Conservation (phyloP, 2,329 filamentous ascomycete genomes). For the Dryadomyces quercivorus region DNA sequence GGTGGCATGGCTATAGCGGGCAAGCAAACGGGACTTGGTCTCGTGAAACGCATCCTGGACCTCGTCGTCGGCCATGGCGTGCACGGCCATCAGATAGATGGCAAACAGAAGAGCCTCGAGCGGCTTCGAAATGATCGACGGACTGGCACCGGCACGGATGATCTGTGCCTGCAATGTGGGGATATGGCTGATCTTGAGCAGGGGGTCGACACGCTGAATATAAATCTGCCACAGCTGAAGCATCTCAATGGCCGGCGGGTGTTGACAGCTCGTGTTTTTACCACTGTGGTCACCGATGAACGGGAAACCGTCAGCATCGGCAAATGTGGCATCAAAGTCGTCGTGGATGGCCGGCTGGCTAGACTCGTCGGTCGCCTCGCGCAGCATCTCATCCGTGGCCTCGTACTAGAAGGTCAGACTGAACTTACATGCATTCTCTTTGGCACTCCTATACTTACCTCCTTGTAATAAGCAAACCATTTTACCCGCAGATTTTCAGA, state of each 20-base stretch:
- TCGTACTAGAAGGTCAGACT: background rate
- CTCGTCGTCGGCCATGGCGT: constrained; percentile 29
- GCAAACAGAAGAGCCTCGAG: constrained; percentile 46
- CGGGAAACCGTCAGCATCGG: background rate
- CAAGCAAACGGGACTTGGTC: constrained; percentile 26
- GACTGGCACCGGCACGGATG: constrained; percentile 33
- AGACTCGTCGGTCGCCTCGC: background rate
- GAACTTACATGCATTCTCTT: background rate
- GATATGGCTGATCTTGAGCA: constrained; percentile 46
- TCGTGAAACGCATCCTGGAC: constrained; percentile 29
- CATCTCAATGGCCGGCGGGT: constrained; percentile 32
- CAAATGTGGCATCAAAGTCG: background rate
- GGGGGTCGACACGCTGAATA: constrained; percentile 43
- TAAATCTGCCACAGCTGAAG: constrained; percentile 45
- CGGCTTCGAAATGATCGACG: constrained; percentile 23
- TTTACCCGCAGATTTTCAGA: background rate
- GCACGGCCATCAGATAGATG: constrained; percentile 31
- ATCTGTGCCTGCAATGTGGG: constrained; percentile 40
- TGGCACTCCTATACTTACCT: background rate
- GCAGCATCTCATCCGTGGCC: background rate
- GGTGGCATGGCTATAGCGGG: constrained; percentile 29
- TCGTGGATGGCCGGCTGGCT: background rate
- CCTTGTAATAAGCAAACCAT: background rate
- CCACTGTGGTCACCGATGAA: background rate
- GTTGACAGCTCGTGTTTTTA: constrained; percentile 14